These are phyloP conservation scores for Kondoa malvinella DNA, from an alignment of 768 basidiomycete genomes.

Conservation along the genomic window DNA sequence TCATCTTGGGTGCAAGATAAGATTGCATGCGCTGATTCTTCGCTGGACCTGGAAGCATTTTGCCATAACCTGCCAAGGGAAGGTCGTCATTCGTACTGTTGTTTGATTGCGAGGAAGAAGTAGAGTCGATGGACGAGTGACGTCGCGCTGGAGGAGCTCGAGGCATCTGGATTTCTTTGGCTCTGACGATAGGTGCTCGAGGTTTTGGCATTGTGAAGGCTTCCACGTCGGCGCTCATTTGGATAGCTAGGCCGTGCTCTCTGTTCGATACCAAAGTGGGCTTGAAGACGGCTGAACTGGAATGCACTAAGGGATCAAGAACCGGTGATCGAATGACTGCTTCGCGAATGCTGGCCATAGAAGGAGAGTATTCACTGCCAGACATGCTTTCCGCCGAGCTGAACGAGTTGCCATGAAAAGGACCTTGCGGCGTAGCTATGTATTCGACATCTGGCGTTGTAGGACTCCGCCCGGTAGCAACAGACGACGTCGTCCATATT, in stretches of 20 bases:
- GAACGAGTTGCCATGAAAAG: neutral
- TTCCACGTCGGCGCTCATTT: neutral
- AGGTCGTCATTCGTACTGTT: neutral
- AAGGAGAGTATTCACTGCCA: slow-evolving; percentile 5
- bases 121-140: neutral
- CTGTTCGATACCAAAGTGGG: neutral
- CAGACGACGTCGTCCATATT: neutral
- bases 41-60: slow-evolving; percentile 1
- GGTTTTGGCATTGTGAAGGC: neutral
- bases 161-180: neutral
- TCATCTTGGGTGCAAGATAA: slow-evolving; percentile 20
- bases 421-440: neutral
- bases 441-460: neutral
- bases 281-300: neutral
- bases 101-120: neutral
- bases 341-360: neutral
- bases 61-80: neutral
- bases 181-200: neutral
- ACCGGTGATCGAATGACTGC: neutral
- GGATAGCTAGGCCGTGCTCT: neutral
- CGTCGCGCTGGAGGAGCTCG: neutral
- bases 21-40: slow-evolving; percentile 18
- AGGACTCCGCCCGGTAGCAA: neutral
- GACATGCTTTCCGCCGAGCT: neutral
- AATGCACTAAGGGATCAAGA: neutral